Percentiles rank a stretch among this genome's conserved stretches.
phyloP scores from a whole-genome alignment of 306 rosid species.

The Trichosanthes cucumerina region DNA sequence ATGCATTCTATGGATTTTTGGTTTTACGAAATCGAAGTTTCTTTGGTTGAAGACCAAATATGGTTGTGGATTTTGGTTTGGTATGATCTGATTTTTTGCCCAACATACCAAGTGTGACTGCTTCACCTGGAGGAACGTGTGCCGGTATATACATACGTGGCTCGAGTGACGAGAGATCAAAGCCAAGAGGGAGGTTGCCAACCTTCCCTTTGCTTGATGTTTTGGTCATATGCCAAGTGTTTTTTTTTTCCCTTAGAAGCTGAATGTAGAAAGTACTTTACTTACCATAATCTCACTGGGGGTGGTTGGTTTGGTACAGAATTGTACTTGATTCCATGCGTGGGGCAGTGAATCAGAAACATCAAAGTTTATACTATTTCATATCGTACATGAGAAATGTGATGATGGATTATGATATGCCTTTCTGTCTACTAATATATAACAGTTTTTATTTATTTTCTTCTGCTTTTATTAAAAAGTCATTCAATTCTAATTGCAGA shows the following conservation, averaged over 20 bases:
- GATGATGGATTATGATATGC: background rate
- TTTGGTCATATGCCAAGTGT: conserved; percentile 19
- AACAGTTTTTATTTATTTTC: background rate
- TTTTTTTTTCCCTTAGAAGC: background rate
- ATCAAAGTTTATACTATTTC: conserved; percentile 3
- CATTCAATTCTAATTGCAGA: background rate
- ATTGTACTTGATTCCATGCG: conserved; percentile 9
- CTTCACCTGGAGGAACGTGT: conserved; percentile 38
- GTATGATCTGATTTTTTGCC: conserved; percentile 40
- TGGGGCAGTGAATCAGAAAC: conserved; percentile 16
- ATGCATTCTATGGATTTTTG: conserved; percentile 17
- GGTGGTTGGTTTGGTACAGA: conserved; percentile 5
- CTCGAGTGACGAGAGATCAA: conserved; percentile 30
- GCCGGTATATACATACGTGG: conserved; percentile 14
- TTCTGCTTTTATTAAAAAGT: background rate
- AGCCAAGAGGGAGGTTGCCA: conserved; percentile 21
- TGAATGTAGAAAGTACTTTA: conserved; percentile 3
- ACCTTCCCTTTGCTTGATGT: conserved; percentile 29
- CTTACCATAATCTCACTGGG: conserved; percentile 10
- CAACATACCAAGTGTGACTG: conserved; percentile 30
- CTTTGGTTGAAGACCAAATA: conserved; percentile 12
- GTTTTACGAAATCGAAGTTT: conserved; percentile 7
- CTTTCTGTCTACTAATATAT: background rate
- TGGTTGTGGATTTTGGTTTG: conserved; percentile 17
- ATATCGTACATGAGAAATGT: conserved; percentile 1